These are phyloP conservation scores for Trichosphaerium sp. DNA, from an alignment of 78 protist species.

Conservation along the genomic window DNA sequence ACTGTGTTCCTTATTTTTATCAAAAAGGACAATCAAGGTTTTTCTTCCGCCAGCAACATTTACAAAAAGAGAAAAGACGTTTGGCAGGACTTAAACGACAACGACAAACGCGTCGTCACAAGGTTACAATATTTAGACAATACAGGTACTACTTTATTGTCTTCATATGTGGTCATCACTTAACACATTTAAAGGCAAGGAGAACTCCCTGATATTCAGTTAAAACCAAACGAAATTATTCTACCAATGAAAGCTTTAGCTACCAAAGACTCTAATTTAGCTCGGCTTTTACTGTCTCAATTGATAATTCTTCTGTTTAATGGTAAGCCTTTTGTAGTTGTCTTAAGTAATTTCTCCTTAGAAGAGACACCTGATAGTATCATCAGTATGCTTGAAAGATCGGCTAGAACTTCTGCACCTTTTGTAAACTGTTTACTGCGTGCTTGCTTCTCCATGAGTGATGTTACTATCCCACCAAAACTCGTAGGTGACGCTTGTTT, in stretches of 20 bases:
- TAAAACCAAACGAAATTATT: conserved; percentile 24
- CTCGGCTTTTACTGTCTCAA: conserved; percentile 15
- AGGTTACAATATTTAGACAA: conserved; percentile 41
- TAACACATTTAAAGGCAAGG: conserved; percentile 13
- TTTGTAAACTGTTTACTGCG: too few species aligned
- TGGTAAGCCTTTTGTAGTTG: not conserved
- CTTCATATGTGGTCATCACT: not conserved
- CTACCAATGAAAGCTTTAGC: conserved; percentile 26
- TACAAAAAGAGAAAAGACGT: conserved; percentile 5
- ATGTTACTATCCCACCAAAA: too few species aligned
- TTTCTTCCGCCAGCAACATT: too few species aligned
- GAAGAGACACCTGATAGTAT: too few species aligned
- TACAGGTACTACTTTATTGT: conserved; percentile 10
- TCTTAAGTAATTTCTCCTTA: too few species aligned
- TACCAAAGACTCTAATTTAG: conserved; percentile 23
- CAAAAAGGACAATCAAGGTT: too few species aligned
- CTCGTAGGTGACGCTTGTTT: too few species aligned
- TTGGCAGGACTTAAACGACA: conserved; percentile 6
- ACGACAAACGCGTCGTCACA: conserved; percentile 24
- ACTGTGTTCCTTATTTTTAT: too few species aligned
- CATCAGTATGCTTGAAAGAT: too few species aligned
- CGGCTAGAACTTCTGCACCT: too few species aligned
- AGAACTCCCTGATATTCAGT: conserved; percentile 63
- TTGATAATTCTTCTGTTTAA: conserved; percentile 18
- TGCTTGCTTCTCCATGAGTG: too few species aligned